Base-by-base conservation (phyloP, 2,329 filamentous ascomycete genomes). In the Aspergillus quadrilineatus region DNA sequence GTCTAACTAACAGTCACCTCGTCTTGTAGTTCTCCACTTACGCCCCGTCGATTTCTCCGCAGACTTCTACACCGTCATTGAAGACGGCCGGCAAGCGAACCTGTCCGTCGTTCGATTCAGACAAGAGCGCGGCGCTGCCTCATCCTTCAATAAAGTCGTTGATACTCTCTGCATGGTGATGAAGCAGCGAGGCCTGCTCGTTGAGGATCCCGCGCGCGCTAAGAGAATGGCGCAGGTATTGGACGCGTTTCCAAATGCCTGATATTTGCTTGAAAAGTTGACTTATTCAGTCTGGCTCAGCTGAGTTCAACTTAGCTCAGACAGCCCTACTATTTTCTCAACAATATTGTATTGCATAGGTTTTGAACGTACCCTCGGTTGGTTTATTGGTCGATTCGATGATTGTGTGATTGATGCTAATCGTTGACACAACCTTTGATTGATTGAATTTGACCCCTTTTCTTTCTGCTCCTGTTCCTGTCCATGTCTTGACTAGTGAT, bases 61-160 rank as follows among this genome's bases (percentile, higher is more conserved):
- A 37, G 91, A 97, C 71, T 83, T 97, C 59, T 95, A 95, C 77
- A 91, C 89, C 1, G 88, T 96, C 37, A 88, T 96, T 60, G 90
- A 96, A 75, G 89, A 94, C 68, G 90, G 90, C 47, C 87, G 85
- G 66, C 87, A 85, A 61, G 86, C 85, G 45, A 87, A 87, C 46
- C 82, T 97, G 53, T 89, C 88, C 71, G 86, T 97, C 62, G 85
- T 90, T 30, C 88, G 90, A 36, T 90, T 97, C 71, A 93, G 89
- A 1, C 92, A 97, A 69, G 91, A 94, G 69, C 87, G 87, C 56
- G 94, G 93, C n/a, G 92, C 93, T 1, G 92, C 90, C 37, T 94
- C 89, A 66, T 94, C 89, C 64, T 96, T 97, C 76, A 84, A 90
- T 70, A 87, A 85, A 68, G 89, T 96, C 8, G 84, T 95, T 28